phyloP scores from a whole-genome alignment of 2,329 filamentous ascomycete species.

The Fusarium nodosum region DNA sequence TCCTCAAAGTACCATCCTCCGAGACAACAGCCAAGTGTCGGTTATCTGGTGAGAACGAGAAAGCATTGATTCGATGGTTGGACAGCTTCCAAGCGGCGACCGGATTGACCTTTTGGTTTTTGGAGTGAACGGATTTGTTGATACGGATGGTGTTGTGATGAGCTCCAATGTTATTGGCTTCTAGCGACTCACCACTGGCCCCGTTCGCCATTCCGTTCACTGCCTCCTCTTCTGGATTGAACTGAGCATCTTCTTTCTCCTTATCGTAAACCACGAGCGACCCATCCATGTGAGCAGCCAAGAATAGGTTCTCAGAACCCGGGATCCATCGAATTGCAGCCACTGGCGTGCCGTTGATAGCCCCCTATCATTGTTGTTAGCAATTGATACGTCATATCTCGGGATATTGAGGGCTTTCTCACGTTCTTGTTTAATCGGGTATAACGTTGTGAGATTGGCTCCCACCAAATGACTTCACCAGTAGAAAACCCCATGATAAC shows the following conservation, averaged over 20 bases:
- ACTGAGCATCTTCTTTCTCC: slow-evolving; percentile 89
- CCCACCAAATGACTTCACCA: slow-evolving; percentile 98
- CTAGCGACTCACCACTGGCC: slow-evolving; percentile 60
- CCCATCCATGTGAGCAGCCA: slow-evolving; percentile 93
- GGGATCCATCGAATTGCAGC: slow-evolving; percentile 94
- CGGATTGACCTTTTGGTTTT: slow-evolving; percentile 93
- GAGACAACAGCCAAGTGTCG: slow-evolving; percentile 89
- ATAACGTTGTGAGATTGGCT: slow-evolving; percentile 96
- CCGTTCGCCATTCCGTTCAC: slow-evolving; percentile 60
- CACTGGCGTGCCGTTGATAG: slow-evolving; percentile 88
- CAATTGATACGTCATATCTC: not conserved
- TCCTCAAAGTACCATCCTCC: slow-evolving; percentile 89
- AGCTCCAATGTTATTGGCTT: slow-evolving; percentile 52
- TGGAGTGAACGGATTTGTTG: slow-evolving; percentile 92
- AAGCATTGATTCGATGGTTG: slow-evolving; percentile 89
- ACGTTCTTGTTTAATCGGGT: slow-evolving; percentile 96
- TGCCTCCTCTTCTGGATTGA: slow-evolving; percentile 76
- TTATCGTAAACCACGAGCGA: slow-evolving; percentile 96
- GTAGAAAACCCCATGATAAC: slow-evolving; percentile 96
- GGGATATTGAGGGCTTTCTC: slow-evolving; percentile 47
- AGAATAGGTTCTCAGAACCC: slow-evolving; percentile 90
- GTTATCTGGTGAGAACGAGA: slow-evolving; percentile 91
- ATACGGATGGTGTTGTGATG: slow-evolving; percentile 72
- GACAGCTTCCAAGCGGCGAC: slow-evolving; percentile 94
- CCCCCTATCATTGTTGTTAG: slow-evolving; percentile 67